Percentiles rank a stretch among this genome's conserved stretches.
These are phyloP conservation scores for Podaxis sp. DNA, from an alignment of 768 basidiomycete genomes.

Conservation along the genomic window DNA sequence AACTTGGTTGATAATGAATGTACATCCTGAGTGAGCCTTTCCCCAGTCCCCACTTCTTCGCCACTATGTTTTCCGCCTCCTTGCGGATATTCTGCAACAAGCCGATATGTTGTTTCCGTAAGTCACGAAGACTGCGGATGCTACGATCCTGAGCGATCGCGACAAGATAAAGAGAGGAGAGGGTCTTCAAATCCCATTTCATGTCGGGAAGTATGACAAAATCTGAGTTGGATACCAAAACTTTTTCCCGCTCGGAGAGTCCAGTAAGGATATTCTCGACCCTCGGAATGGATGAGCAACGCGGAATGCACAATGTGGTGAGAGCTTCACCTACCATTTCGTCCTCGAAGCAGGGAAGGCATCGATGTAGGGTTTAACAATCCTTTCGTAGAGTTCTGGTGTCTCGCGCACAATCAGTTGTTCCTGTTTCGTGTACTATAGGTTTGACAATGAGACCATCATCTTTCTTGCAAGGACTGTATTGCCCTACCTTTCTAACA, in stretches of 20 bases:
- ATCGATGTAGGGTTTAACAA: slow-evolving; percentile 79
- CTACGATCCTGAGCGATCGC: slow-evolving; percentile 63
- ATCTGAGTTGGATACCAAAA: slow-evolving; percentile 60
- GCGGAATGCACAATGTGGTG: not conserved
- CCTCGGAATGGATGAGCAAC: slow-evolving; percentile 42
- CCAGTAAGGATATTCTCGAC: slow-evolving; percentile 83
- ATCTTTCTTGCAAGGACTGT: not conserved
- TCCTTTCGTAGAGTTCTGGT: slow-evolving; percentile 63
- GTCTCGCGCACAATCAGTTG: slow-evolving; percentile 79
- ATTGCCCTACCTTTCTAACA: slow-evolving; percentile 64
- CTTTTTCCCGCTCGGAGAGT: slow-evolving; percentile 66
- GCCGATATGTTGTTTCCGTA: slow-evolving; percentile 58
- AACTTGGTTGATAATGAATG: slow-evolving; percentile 94
- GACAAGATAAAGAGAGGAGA: slow-evolving; percentile 82
- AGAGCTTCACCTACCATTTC: slow-evolving; percentile 57
- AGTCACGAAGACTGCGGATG: slow-evolving; percentile 76
- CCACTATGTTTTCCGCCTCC: slow-evolving; percentile 50
- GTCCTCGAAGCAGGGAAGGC: slow-evolving; percentile 75
- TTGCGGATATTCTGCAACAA: slow-evolving; percentile 66
- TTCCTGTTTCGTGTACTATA: slow-evolving; percentile 75
- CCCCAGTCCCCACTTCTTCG: slow-evolving; percentile 64
- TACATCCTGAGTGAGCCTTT: slow-evolving; percentile 70
- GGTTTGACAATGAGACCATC: not conserved
- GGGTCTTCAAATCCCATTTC: slow-evolving; percentile 88
- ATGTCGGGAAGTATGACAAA: slow-evolving; percentile 91